Conservation (phyloP, 2,329 filamentous ascomycete genomes). For the Colletotrichum eleusines region DNA sequence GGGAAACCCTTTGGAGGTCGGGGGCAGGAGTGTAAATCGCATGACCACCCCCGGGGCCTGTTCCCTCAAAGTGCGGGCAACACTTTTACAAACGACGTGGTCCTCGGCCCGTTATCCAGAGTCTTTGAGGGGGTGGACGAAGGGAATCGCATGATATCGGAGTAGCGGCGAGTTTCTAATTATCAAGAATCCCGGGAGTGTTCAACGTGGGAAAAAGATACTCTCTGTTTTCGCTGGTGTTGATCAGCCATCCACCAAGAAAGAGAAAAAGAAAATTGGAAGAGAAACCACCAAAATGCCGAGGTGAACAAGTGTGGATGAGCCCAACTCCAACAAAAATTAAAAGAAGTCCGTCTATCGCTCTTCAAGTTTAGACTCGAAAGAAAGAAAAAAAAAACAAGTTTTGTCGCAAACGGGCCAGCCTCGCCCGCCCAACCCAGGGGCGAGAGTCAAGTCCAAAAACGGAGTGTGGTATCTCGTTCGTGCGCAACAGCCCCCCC, state of each 20-base stretch:
- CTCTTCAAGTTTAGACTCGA: conserved; percentile 12
- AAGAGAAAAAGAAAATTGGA: background rate
- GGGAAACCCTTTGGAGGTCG: too few species aligned
- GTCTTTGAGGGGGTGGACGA: background rate
- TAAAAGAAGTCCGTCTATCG: conserved; percentile 11
- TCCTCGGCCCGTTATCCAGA: background rate
- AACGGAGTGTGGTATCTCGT: conserved; percentile 23
- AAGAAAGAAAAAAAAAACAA: background rate
- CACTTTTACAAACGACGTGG: background rate
- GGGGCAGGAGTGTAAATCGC: too few species aligned
- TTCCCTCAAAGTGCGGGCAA: background rate
- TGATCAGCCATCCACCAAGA: background rate
- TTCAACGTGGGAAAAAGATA: background rate
- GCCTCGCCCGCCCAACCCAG: background rate
- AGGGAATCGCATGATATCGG: background rate
- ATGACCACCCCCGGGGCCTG: background rate
- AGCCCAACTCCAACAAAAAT: conserved; percentile 3
- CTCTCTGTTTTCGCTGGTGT: conserved; percentile 4
- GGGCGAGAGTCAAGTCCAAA: conserved; percentile 9
- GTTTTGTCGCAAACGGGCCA: conserved; percentile 6
- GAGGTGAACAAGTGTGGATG: conserved; percentile 11
- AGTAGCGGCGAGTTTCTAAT: too few species aligned
- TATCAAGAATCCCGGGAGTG: background rate
- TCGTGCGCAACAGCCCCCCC: conserved; percentile 3
- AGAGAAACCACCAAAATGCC: background rate